Percentiles rank a stretch among this genome's conserved stretches.
These are phyloP conservation scores for Euphorbia tirucalli DNA, from an alignment of 345 rosid species.

Conservation along the genomic window DNA sequence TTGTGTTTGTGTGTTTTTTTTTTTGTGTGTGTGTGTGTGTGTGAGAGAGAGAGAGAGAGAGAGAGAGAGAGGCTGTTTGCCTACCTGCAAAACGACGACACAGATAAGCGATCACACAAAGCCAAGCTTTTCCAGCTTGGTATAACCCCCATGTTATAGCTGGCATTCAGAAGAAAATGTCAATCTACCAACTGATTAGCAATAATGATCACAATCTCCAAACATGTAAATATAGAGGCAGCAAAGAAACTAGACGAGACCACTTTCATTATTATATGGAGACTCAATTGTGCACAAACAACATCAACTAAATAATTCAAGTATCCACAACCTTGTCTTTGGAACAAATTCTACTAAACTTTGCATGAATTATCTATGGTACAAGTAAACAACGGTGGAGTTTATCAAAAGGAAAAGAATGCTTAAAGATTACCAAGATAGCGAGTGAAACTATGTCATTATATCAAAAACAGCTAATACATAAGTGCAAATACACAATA, in stretches of 20 bases:
- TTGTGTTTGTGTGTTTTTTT: too few relatives aligned
- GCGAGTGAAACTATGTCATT: neutral
- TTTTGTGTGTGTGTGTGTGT: too few relatives aligned
- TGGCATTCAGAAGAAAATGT: conserved; percentile 38
- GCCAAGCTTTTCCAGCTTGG: conserved; percentile 88
- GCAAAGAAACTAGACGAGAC: neutral
- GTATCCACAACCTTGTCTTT: neutral
- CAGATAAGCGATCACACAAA: conserved; percentile 64
- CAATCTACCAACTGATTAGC: neutral
- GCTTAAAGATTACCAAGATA: neutral
- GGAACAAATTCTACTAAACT: neutral
- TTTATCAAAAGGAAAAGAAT: neutral
- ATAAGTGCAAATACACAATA: neutral
- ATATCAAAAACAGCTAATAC: neutral
- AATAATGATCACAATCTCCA: neutral
- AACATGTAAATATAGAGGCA: neutral
- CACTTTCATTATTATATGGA: neutral
- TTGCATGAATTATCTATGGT: neutral
- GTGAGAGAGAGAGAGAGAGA: too few relatives aligned
- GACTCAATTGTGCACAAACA: neutral
- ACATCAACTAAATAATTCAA: neutral
- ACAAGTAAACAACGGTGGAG: neutral
- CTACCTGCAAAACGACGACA: conserved; percentile 84
- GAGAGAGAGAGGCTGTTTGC: neutral
- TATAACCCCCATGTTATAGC: conserved; percentile 91